Evolutionary conservation across 2,329 filamentous ascomycete genomes (phyloP), one percentile per base, ranked within the genome.

Genomic region (Colletotrichum euphorbiae): DNA sequence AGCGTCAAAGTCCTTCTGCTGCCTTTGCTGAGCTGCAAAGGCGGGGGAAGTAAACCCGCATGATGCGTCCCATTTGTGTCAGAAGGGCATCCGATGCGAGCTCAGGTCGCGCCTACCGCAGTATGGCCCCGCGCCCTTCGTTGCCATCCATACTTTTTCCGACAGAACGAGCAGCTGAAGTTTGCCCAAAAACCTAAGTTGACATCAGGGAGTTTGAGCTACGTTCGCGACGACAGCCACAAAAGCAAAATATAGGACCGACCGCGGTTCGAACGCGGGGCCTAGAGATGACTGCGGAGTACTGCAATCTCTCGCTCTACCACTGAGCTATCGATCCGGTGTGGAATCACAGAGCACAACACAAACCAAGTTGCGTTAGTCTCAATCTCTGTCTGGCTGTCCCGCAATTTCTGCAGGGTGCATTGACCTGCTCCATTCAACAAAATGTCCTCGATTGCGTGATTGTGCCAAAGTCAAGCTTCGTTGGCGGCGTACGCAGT

Each of bases 291-390:
- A 42, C 28, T 66, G 66, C 55, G 55, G 36, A 12, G 0, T 3
- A 50, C 66, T 69, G 66, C 66, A 69, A 69, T 69, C 66, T 69
- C 61, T 69, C 66, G 61, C 66, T 69, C 66, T 69, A 69, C 66
- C 66, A 69, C 66, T 69, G 66, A 69, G 66, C 66, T 69, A 69
- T 69, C 66, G 66, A 69, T 69, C 66, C 24, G 24, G 15, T 13
- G 4, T 28, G 7, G n/a, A n/a, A n/a, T n/a, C n/a, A n/a, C n/a
- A n/a, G n/a, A n/a, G n/a, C n/a, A n/a, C n/a, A n/a, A n/a, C 0
- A 3, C 17, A 2, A 2, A 13, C 0, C n/a, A 40, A n/a, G 7
- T 21, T 24, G 5, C 1, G 17, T 8, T 19, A 45, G 1, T 1
- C 4, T n/a, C 15, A 3, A 1, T 45, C n/a, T 38, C n/a, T 15